Evolutionary conservation across 306 rosid genomes (phyloP).

Genomic region (Herpetospermum pedunculosum): DNA sequence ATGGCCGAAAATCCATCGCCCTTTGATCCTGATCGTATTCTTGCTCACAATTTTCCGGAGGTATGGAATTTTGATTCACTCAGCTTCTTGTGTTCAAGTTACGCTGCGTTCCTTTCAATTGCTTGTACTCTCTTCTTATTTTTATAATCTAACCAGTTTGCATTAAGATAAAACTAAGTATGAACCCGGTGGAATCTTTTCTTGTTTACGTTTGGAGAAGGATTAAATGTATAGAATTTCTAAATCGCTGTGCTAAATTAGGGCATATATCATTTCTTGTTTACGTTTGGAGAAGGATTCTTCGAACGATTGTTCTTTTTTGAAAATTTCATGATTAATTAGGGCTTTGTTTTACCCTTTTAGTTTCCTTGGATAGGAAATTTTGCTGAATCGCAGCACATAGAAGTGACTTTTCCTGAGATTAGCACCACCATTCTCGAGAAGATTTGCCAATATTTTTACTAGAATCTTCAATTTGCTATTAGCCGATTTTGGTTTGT

Average conservation of each 20-base stretch:
- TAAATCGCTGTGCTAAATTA: too few relatives aligned
- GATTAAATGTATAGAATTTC: too few relatives aligned
- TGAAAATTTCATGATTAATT: not conserved
- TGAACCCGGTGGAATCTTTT: too few relatives aligned
- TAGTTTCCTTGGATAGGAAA: slow-evolving; percentile 36
- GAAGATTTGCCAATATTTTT: slow-evolving; percentile 92
- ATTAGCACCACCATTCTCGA: slow-evolving; percentile 92
- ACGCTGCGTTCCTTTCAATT: too few relatives aligned
- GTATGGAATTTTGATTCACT: too few relatives aligned
- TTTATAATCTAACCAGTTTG: too few relatives aligned
- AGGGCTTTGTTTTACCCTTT: not conserved
- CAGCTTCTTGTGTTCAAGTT: too few relatives aligned
- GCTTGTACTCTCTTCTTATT: too few relatives aligned
- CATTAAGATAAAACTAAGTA: too few relatives aligned
- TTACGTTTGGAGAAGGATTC: not conserved
- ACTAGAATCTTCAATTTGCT: slow-evolving; percentile 94
- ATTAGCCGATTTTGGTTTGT: too few relatives aligned
- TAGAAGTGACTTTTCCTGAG: slow-evolving; percentile 91
- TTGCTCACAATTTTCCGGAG: slow-evolving; percentile 57
- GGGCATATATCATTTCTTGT: not conserved
- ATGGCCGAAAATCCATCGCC: slow-evolving; percentile 29
- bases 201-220: too few relatives aligned
- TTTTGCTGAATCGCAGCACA: slow-evolving; percentile 69
- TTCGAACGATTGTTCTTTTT: not conserved
- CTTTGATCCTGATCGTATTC: slow-evolving; percentile 40